phyloP scores from a whole-genome alignment of 306 rosid genomes.

The Malus fusca region DNA sequence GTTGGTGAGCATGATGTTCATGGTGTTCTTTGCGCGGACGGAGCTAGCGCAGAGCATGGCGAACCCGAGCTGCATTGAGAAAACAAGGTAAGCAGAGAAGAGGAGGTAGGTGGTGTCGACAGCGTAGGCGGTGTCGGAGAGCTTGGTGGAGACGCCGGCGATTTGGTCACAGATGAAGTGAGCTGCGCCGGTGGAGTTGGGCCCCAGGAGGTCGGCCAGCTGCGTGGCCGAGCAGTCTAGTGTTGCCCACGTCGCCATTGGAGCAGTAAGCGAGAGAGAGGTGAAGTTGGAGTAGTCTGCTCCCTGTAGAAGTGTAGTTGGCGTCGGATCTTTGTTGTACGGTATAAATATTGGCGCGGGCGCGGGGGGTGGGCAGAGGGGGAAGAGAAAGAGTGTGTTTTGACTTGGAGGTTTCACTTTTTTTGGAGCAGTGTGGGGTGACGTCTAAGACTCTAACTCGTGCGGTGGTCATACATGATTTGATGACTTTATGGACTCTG shows the following conservation, averaged over 20 bases:
- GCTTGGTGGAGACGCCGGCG: conserved; percentile 16
- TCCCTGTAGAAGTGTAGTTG: background rate
- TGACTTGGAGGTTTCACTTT: background rate
- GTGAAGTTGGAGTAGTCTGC: background rate
- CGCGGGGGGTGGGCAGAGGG: accelerated
- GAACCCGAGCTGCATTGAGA: conserved; percentile 96
- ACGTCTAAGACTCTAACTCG: too few relatives aligned
- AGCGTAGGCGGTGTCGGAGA: conserved; percentile 46
- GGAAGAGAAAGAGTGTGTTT: background rate
- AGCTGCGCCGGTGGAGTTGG: conserved; percentile 60
- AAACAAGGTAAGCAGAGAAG: conserved; percentile 91
- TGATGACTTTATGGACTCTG: background rate
- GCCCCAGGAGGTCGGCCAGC: conserved; percentile 44
- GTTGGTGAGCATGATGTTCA: conserved; percentile 98
- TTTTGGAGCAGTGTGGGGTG: background rate
- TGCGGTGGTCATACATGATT: background rate
- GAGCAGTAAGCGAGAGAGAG: background rate
- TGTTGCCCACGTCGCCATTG: conserved; percentile 25
- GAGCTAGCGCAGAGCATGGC: conserved; percentile 99
- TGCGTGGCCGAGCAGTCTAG: conserved; percentile 24
- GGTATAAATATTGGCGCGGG: background rate
- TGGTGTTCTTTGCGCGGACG: conserved; percentile 97
- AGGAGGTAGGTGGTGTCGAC: conserved; percentile 74
- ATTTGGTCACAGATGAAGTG: conserved; percentile 47
- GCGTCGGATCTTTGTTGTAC: background rate